These are phyloP conservation scores for Gentiana macrophylla DNA, from an alignment of 257 asterid species.

Conservation along the genomic window DNA sequence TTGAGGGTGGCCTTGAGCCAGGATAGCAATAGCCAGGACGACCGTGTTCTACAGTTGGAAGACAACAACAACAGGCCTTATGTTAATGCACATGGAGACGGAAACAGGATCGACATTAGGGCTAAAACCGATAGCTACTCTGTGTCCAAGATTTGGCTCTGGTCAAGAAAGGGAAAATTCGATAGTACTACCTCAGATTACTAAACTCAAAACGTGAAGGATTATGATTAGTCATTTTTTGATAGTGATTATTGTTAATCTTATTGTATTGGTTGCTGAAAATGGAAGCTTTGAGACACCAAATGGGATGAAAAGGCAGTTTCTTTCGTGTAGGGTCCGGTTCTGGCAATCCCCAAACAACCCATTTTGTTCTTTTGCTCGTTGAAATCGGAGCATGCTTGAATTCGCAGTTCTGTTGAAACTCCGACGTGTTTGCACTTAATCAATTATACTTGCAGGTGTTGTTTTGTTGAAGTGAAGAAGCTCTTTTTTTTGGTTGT, in stretches of 20 bases:
- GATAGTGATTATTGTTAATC: too few relatives aligned
- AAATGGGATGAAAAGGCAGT: too few relatives aligned
- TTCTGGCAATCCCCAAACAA: too few relatives aligned
- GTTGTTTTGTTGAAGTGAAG: too few relatives aligned
- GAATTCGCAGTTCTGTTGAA: too few relatives aligned
- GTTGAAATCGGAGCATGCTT: too few relatives aligned
- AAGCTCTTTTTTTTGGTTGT: too few relatives aligned
- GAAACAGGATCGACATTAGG: slow-evolving; percentile 68
- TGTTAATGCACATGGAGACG: slow-evolving; percentile 30
- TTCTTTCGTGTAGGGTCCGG: too few relatives aligned
- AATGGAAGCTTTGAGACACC: slow-evolving; percentile 9
- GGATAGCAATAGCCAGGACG: slow-evolving; percentile 17
- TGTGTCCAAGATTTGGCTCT: slow-evolving; percentile 93
- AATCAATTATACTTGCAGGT: too few relatives aligned
- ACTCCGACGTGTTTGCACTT: too few relatives aligned
- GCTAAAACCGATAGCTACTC: slow-evolving; percentile 92
- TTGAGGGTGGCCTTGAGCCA: slow-evolving; percentile 61
- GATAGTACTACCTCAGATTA: slow-evolving; percentile 45
- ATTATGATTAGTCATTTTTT: slow-evolving; percentile 5
- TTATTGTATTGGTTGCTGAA: slow-evolving; percentile 15
- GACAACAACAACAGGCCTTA: slow-evolving; percentile 19
- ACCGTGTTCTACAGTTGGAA: slow-evolving; percentile 14
- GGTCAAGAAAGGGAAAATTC: slow-evolving; percentile 76
- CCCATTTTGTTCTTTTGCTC: too few relatives aligned
- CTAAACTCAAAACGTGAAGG: slow-evolving; percentile 14